Percentiles rank a stretch among this genome's conserved stretches.
Evolutionary conservation across 2,329 filamentous ascomycete species (phyloP).

Genomic region (Ophiocordyceps robertsii): DNA sequence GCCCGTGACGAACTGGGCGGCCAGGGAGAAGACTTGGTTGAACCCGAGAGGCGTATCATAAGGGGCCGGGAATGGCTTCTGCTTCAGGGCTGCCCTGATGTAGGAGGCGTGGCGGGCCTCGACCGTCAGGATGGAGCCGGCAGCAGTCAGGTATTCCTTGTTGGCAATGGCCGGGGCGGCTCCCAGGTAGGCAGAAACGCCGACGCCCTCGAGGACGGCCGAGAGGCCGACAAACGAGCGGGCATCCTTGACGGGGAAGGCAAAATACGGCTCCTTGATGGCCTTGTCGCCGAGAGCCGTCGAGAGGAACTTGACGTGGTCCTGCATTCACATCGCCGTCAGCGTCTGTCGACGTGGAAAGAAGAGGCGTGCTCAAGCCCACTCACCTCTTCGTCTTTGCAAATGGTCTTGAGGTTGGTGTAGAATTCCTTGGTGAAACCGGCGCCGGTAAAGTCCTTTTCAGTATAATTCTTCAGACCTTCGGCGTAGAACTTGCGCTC

Average conservation of each 20-base stretch:
- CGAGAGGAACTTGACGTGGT: not conserved
- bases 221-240: slow-evolving; percentile 47
- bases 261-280: slow-evolving; percentile 40
- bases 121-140: slow-evolving; percentile 48
- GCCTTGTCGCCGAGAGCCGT: slow-evolving; percentile 28
- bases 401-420: slow-evolving; percentile 41
- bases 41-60: slow-evolving; percentile 46
- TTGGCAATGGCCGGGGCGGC: slow-evolving; percentile 45
- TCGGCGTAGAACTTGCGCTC: slow-evolving; percentile 51
- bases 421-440: slow-evolving; percentile 40
- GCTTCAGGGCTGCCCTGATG: slow-evolving; percentile 33
- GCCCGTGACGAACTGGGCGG: slow-evolving; percentile 43
- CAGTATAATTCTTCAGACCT: slow-evolving; percentile 42
- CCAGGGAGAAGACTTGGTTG: slow-evolving; percentile 51
- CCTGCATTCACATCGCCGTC: not conserved
- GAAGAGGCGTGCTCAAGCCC: not conserved
- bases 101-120: slow-evolving; percentile 52
- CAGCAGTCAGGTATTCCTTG: slow-evolving; percentile 43
- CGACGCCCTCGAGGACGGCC: slow-evolving; percentile 50
- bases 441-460: slow-evolving; percentile 35
- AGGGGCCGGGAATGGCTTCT: slow-evolving; percentile 41
- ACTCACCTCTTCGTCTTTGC: slow-evolving; percentile 31
- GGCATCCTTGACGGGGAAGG: slow-evolving; percentile 44
- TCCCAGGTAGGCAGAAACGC: slow-evolving; percentile 51
- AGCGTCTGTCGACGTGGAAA: not conserved